phyloP scores from a whole-genome alignment of 495 filamentous ascomycete species.

The Echria macrotheca region DNA sequence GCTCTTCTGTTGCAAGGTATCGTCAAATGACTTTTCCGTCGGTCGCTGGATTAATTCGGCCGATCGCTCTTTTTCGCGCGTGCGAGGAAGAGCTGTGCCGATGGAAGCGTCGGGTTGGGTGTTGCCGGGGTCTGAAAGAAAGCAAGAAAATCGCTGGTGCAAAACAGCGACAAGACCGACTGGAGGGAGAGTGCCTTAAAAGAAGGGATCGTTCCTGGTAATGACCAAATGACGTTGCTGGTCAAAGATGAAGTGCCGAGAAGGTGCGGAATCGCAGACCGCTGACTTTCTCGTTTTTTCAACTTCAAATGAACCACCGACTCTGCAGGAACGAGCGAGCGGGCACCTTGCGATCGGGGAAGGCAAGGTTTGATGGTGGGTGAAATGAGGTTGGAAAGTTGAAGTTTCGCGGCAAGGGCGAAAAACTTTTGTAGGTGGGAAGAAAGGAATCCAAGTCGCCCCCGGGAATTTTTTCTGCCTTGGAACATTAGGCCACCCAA shows the following conservation, averaged over 20 bases:
- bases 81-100: no score
- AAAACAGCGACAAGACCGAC: no score
- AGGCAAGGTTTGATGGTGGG: constrained; percentile 9
- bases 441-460: constrained; percentile 13
- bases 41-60: no score
- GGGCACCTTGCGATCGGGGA: constrained; percentile 6
- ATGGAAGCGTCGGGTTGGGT: no score
- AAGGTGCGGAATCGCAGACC: no score
- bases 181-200: no score
- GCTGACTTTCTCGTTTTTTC: not conserved
- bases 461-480: constrained; percentile 13
- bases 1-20: no score
- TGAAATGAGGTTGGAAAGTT: constrained; percentile 9
- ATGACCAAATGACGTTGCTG: constrained; percentile 3
- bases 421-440: constrained; percentile 11
- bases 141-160: no score
- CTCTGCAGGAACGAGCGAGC: constrained; percentile 8
- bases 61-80: no score
- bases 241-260: no score
- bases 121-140: no score
- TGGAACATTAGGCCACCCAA: constrained; percentile 8
- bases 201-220: not conserved
- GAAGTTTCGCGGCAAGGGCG: constrained; percentile 10
- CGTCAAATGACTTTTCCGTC: no score
- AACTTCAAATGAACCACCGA: constrained; percentile 1